Percentiles rank a stretch among this genome's conserved stretches.
phyloP scores from a whole-genome alignment of 129 eudicot genomes.

The Centaurea solstitialis region DNA sequence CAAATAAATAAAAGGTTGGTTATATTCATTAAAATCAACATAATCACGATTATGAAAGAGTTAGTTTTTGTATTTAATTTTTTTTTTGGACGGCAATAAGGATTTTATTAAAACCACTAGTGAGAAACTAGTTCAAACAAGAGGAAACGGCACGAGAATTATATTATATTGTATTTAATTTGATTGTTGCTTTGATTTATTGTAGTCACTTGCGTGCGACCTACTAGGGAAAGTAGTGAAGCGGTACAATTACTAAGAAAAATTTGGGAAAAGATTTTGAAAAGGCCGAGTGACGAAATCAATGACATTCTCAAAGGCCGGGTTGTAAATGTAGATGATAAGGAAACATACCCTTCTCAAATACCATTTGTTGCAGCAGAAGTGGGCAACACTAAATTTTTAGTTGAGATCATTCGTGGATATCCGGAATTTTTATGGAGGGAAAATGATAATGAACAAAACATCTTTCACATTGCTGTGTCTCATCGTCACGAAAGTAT shows the following conservation, averaged over 20 bases:
- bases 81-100: too few species aligned
- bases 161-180: too few species aligned
- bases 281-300: neutral
- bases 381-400: conserved; percentile 27
- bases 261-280: neutral
- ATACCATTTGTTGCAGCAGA: conserved; percentile 39
- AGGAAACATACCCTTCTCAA: neutral
- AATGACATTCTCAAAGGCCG: conserved; percentile 21
- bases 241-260: conserved; percentile 6
- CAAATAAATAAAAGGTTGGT: too few species aligned
- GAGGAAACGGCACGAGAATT: too few species aligned
- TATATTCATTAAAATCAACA: too few species aligned
- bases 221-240: neutral
- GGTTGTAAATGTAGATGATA: neutral
- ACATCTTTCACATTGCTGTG: conserved; percentile 44
- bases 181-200: neutral
- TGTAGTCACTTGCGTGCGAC: neutral
- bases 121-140: too few species aligned
- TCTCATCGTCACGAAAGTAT: conserved; percentile 29
- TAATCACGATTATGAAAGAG: too few species aligned
- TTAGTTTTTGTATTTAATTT: too few species aligned
- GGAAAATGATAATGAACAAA: conserved; percentile 6
- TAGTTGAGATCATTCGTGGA: conserved; percentile 17
- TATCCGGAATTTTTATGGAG: conserved; percentile 43
- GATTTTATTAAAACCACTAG: too few species aligned